These are phyloP conservation scores for Sporothrix sp. DNA, from an alignment of 2,329 filamentous ascomycete species.

Conservation along the genomic window DNA sequence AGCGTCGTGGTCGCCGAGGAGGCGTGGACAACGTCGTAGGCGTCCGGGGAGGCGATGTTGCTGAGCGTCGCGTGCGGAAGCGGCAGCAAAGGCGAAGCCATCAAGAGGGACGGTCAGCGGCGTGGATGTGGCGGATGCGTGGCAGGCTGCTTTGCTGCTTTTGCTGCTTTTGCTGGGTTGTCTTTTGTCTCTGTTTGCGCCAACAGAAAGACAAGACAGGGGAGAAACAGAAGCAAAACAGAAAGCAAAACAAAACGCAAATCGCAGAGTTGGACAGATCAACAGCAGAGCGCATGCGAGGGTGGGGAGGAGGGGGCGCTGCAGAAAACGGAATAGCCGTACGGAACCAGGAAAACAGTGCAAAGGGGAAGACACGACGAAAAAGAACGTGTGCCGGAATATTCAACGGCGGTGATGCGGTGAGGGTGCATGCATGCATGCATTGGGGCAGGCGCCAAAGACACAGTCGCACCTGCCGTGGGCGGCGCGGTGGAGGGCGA, in stretches of 20 bases:
- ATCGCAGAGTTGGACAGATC: no score
- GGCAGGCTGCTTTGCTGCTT: no score
- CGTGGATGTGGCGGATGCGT: no score
- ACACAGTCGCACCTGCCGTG: neutral
- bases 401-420: constrained; percentile 6
- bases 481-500: no score
- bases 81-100: constrained; percentile 34
- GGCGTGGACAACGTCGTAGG: constrained; percentile 25
- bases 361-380: neutral
- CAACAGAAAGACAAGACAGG: no score
- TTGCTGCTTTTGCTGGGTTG: no score
- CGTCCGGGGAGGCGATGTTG: constrained; percentile 19
- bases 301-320: neutral
- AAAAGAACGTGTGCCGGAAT: neutral
- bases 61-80: constrained; percentile 31
- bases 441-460: neutral
- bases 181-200: no score
- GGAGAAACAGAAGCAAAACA: no score
- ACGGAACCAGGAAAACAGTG: neutral
- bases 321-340: neutral
- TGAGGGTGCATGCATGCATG: neutral
- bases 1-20: constrained; percentile 16
- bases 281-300: no score
- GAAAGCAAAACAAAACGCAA: no score
- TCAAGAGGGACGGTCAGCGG: constrained; percentile 15